phyloP scores from a whole-genome alignment of 805 yeast species.

The Cyberlindnera amylophila region DNA sequence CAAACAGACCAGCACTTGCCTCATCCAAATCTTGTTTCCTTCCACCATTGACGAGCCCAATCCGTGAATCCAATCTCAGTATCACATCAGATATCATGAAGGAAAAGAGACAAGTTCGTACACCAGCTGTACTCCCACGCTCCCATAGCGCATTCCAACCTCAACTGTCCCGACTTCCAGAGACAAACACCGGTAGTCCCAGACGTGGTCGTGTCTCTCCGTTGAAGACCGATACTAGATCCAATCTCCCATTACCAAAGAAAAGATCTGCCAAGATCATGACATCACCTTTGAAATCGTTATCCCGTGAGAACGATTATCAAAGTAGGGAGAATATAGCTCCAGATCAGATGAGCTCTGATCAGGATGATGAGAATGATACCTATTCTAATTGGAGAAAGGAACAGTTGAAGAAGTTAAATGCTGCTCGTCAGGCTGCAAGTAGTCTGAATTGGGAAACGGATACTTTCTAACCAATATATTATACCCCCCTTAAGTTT shows the following conservation, averaged over 20 bases:
- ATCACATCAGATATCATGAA: constrained; percentile 11
- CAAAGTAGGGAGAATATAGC: constrained; percentile 6
- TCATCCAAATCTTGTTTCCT: constrained; percentile 15
- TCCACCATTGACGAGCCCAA: constrained; percentile 16
- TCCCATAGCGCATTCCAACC: constrained; percentile 25
- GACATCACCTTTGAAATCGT: constrained; percentile 28
- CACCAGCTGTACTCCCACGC: constrained; percentile 17
- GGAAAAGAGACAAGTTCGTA: constrained; percentile 10
- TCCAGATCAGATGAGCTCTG: constrained; percentile 11
- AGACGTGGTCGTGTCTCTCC: constrained; percentile 17
- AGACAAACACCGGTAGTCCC: constrained; percentile 14
- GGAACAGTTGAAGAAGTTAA: constrained; percentile 26
- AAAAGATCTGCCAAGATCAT: constrained; percentile 13
- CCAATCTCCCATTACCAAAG: constrained; percentile 12
- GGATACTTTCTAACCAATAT: constrained; percentile 19
- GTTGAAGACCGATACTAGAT: constrained; percentile 12
- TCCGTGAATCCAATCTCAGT: constrained; percentile 9
- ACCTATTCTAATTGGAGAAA: constrained; percentile 27
- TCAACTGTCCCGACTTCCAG: constrained; percentile 19
- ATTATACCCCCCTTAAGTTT: too few relatives aligned
- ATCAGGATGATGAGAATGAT: constrained; percentile 19
- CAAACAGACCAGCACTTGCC: constrained; percentile 12
- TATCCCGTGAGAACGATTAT: constrained; percentile 18
- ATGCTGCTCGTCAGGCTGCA: constrained; percentile 9
- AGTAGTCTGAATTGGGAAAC: constrained; percentile 9